A percentile compares a stretch with the other conserved stretches of the same genome.
These are phyloP conservation scores for Lactarius sp. DNA, from an alignment of 768 basidiomycete species.

Conservation along the genomic window DNA sequence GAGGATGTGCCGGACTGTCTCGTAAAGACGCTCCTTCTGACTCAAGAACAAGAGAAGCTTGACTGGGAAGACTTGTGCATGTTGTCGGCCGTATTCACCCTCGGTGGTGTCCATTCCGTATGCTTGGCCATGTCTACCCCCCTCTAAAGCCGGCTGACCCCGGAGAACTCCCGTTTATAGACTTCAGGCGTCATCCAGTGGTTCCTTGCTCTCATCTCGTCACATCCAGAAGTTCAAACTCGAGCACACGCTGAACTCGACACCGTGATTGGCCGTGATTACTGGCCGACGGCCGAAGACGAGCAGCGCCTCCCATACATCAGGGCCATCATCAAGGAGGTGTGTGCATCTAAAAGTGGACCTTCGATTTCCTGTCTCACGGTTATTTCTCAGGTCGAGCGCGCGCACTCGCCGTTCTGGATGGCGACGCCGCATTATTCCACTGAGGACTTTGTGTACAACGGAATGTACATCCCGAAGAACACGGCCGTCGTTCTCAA, in stretches of 20 bases:
- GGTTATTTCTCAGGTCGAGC: slow-evolving; percentile 25
- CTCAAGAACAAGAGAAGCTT: slow-evolving; percentile 31
- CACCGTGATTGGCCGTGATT: slow-evolving; percentile 26
- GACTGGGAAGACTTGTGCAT: slow-evolving; percentile 35
- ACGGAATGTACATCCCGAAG: slow-evolving; percentile 32
- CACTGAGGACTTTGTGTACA: slow-evolving; percentile 33
- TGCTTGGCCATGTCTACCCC: neutral
- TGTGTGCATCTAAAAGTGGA: slow-evolving; percentile 1
- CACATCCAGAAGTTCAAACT: slow-evolving; percentile 29
- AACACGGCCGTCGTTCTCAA: slow-evolving; percentile 31
- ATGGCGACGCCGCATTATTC: slow-evolving; percentile 31
- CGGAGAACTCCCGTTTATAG: slow-evolving; percentile 21
- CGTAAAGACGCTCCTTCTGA: slow-evolving; percentile 33
- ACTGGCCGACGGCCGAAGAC: slow-evolving; percentile 28
- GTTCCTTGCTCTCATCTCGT: slow-evolving; percentile 29
- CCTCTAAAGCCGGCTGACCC: slow-evolving; percentile 3
- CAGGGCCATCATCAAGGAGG: slow-evolving; percentile 31
- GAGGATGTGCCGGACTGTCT: slow-evolving; percentile 36
- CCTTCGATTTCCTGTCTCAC: neutral
- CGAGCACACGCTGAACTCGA: slow-evolving; percentile 33
- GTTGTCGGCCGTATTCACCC: slow-evolving; percentile 34
- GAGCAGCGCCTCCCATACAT: slow-evolving; percentile 29
- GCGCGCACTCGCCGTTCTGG: slow-evolving; percentile 31
- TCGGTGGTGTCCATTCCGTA: slow-evolving; percentile 36
- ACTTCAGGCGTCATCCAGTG: slow-evolving; percentile 35